Conservation (phyloP, 2,329 filamentous ascomycete genomes). For the Cercospora citrullina region DNA sequence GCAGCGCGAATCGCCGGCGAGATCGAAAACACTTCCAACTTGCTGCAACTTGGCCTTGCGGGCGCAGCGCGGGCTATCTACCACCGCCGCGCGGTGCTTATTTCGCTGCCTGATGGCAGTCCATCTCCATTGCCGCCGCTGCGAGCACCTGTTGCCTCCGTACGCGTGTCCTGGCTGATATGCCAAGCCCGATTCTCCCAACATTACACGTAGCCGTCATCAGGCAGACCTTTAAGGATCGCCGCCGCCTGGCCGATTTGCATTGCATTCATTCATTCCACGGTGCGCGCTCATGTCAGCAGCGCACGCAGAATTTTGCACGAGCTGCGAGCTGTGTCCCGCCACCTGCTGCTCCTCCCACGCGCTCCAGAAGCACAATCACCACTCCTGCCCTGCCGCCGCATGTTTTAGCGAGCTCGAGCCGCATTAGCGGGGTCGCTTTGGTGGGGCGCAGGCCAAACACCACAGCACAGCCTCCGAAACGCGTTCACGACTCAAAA, state of each 20-base stretch:
- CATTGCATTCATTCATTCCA: background rate
- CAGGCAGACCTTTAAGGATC: constrained; percentile 4
- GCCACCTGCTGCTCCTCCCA: constrained; percentile 2
- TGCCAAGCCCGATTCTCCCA: constrained; percentile 12
- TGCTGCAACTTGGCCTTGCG: background rate
- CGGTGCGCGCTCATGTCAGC: background rate
- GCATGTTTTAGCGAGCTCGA: constrained; percentile 11
- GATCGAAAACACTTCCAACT: background rate
- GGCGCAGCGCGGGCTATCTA: background rate
- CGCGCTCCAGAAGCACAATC: background rate
- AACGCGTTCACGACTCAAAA: background rate
- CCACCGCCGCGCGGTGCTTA: background rate
- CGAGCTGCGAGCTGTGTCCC: constrained; percentile 6
- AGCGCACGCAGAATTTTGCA: constrained; percentile 16
- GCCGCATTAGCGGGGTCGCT: constrained; percentile 16
- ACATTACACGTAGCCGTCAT: background rate
- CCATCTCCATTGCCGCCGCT: background rate
- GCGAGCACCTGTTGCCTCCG: constrained; percentile 7
- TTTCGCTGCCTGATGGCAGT: constrained; percentile 7
- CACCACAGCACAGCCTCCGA: background rate
- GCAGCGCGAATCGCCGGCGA: constrained; percentile 12
- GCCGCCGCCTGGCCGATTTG: background rate
- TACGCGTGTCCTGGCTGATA: constrained; percentile 7
- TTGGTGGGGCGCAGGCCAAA: constrained; percentile 6
- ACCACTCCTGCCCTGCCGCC: background rate